phyloP scores from a whole-genome alignment of 441 rosid genomes.

The Pelargonium citronellum region DNA sequence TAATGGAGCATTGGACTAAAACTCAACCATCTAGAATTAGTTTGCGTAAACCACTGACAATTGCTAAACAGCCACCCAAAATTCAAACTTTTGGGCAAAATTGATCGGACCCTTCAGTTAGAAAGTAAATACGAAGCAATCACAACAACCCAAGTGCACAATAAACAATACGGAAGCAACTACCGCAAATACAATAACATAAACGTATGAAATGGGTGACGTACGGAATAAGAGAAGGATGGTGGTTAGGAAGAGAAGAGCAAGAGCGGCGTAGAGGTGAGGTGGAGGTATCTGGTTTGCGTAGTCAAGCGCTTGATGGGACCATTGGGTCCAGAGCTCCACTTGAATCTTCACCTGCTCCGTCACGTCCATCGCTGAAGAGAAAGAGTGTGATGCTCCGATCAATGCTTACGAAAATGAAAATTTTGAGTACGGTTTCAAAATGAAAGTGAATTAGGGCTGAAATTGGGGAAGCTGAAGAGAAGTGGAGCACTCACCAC shows the following conservation, averaged over 20 bases:
- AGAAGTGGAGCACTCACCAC: background rate
- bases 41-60: background rate
- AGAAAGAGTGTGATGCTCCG: background rate
- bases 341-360: background rate
- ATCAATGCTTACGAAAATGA: background rate
- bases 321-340: slow-evolving; percentile 6
- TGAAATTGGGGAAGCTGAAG: background rate
- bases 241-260: background rate
- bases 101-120: background rate
- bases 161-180: background rate
- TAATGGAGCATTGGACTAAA: background rate
- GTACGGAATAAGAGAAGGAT: background rate
- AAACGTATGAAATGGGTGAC: background rate
- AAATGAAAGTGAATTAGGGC: background rate
- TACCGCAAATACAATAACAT: background rate
- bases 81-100: background rate
- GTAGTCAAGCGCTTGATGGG: slow-evolving; percentile 1
- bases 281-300: slow-evolving; percentile 2
- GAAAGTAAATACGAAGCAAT: background rate
- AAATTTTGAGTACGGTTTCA: background rate
- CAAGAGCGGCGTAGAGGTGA: slow-evolving; percentile 1
- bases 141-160: background rate
- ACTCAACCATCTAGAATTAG: background rate
- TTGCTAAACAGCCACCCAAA: background rate
- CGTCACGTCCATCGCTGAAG: slow-evolving; percentile 1